Conservation (phyloP, 2,329 filamentous ascomycete genomes). For the Pseudogymnoascus sp. region DNA sequence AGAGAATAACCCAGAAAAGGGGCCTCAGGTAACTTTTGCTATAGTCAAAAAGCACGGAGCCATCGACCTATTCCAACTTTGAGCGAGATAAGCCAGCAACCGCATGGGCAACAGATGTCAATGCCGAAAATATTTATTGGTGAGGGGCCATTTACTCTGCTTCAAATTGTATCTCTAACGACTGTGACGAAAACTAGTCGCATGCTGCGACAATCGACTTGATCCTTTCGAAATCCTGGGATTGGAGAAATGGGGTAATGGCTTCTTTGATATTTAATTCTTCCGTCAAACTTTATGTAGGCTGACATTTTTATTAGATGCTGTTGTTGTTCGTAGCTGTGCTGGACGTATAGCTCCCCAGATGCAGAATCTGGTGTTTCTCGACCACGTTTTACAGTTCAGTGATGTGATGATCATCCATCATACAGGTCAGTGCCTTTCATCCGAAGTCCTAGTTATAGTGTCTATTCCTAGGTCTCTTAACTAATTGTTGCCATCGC, state of each 20-base stretch:
- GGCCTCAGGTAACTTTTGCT: neutral
- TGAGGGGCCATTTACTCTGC: neutral
- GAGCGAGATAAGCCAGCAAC: neutral
- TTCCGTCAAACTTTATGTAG: neutral
- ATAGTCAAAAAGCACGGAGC: neutral
- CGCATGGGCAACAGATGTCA: neutral
- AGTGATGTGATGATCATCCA: conserved; percentile 25
- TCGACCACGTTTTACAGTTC: conserved; percentile 20
- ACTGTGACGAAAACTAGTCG: neutral
- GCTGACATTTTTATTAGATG: conserved; percentile 13
- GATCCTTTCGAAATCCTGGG: neutral
- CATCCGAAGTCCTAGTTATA: neutral
- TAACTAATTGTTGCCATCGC: neutral
- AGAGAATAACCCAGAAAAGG: neutral
- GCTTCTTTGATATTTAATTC: neutral
- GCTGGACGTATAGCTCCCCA: conserved; percentile 21
- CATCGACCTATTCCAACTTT: neutral
- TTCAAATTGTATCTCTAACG: neutral
- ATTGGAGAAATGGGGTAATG: neutral
- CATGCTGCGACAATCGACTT: neutral
- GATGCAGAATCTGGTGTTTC: conserved; percentile 20
- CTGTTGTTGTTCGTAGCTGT: conserved; percentile 21
- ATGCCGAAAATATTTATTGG: neutral
- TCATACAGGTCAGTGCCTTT: conserved; percentile 22
- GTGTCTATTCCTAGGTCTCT: neutral